These are phyloP conservation scores for Tricholoma sp. DNA, from an alignment of 768 basidiomycete genomes.

Conservation along the genomic window DNA sequence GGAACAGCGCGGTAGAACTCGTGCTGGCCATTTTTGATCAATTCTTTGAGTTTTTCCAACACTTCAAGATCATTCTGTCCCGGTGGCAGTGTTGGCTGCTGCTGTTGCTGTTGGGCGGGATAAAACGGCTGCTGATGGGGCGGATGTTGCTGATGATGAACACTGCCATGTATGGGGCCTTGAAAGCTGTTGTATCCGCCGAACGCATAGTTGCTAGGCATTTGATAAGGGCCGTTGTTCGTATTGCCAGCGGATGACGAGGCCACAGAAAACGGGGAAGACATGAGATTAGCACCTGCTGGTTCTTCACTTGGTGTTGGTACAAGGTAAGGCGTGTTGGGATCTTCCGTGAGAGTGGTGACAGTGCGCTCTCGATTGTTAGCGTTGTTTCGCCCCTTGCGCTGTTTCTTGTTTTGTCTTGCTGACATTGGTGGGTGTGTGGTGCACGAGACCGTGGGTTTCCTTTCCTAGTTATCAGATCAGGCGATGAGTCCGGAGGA, in stretches of 20 bases:
- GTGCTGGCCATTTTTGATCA: slow-evolving; percentile 71
- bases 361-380: slow-evolving; percentile 64
- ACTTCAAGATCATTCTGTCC: slow-evolving; percentile 69
- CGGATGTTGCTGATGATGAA: slow-evolving; percentile 23
- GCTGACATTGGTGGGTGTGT: slow-evolving; percentile 41
- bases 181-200: slow-evolving; percentile 30
- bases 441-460: slow-evolving; percentile 8
- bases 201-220: slow-evolving; percentile 33
- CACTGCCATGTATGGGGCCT: slow-evolving; percentile 22
- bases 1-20: slow-evolving; percentile 64
- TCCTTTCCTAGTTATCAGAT: slow-evolving; percentile 16
- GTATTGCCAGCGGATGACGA: slow-evolving; percentile 25
- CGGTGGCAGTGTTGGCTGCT: slow-evolving; percentile 33
- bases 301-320: slow-evolving; percentile 50
- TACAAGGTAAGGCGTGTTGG: slow-evolving; percentile 48
- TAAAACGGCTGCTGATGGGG: slow-evolving; percentile 17
- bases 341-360: slow-evolving; percentile 58
- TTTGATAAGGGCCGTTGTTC: slow-evolving; percentile 27
- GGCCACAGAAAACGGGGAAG: slow-evolving; percentile 32
- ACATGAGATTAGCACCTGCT: slow-evolving; percentile 28
- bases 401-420: slow-evolving; percentile 57
- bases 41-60: slow-evolving; percentile 68
- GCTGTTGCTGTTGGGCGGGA: slow-evolving; percentile 16
- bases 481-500: slow-evolving; percentile 16
- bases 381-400: slow-evolving; percentile 49